phyloP scores from a whole-genome alignment of 495 filamentous ascomycete genomes.

The Letharia lupina region DNA sequence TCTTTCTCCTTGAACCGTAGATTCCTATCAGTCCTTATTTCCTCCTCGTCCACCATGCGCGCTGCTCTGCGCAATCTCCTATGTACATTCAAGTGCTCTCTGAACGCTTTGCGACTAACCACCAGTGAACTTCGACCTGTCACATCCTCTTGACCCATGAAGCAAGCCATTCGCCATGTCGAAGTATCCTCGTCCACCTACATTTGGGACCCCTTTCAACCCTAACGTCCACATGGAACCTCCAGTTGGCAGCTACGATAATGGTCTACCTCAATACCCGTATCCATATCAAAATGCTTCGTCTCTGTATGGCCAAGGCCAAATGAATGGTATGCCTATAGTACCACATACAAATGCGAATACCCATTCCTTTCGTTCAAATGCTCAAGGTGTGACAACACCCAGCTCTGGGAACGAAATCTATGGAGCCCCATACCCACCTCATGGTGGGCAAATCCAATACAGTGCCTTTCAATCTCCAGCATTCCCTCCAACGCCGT shows the following conservation, averaged over 20 bases:
- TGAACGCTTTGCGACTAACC: neutral
- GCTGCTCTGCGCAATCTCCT: slow-evolving; percentile 8
- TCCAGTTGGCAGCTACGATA: neutral
- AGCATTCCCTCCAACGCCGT: slow-evolving; percentile 7
- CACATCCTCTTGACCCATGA: slow-evolving; percentile 3
- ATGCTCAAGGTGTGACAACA: slow-evolving; percentile 11
- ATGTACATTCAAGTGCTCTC: neutral
- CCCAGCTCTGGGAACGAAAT: slow-evolving; percentile 6
- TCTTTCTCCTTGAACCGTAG: slow-evolving; percentile 7
- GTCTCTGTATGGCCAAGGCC: slow-evolving; percentile 9
- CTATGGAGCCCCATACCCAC: neutral
- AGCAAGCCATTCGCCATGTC: slow-evolving; percentile 36
- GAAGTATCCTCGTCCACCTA: slow-evolving; percentile 45
- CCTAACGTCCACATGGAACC: slow-evolving; percentile 18
- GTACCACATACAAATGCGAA: slow-evolving; percentile 9
- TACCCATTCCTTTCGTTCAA: slow-evolving; percentile 15
- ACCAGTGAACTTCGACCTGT: neutral
- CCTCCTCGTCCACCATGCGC: slow-evolving; percentile 6
- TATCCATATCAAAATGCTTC: slow-evolving; percentile 10
- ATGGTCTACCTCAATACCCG: slow-evolving; percentile 11
- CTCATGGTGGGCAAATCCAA: neutral
- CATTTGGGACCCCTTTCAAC: slow-evolving; percentile 39
- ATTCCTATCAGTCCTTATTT: neutral
- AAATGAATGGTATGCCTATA: slow-evolving; percentile 1
- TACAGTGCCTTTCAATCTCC: slow-evolving; percentile 13